Percentiles rank a stretch among this genome's conserved stretches.
Evolutionary conservation across 768 basidiomycete genomes (phyloP).

Genomic region (Leccinum variicolor): DNA sequence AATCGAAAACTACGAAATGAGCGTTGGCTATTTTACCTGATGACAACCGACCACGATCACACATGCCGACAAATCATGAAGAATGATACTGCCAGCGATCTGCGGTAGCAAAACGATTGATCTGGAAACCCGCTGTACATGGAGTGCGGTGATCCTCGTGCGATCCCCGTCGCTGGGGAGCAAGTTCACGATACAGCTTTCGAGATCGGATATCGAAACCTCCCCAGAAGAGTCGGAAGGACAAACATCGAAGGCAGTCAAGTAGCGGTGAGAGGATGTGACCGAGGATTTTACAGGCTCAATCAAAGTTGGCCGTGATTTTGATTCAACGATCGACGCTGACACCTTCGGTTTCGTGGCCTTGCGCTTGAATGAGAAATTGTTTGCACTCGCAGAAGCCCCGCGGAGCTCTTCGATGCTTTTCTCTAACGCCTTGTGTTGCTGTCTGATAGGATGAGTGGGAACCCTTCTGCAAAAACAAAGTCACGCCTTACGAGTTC

Average conservation of each 20-base stretch:
- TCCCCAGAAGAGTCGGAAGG: slow-evolving; percentile 40
- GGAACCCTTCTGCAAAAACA: neutral
- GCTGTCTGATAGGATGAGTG: slow-evolving; percentile 40
- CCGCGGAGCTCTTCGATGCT: slow-evolving; percentile 49
- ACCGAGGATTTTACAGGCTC: slow-evolving; percentile 41
- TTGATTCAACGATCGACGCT: neutral
- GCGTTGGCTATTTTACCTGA: slow-evolving; percentile 50
- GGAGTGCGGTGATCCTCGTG: slow-evolving; percentile 14
- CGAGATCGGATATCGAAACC: slow-evolving; percentile 64
- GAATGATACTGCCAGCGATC: slow-evolving; percentile 67
- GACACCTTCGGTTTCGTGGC: slow-evolving; percentile 19
- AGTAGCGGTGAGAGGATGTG: slow-evolving; percentile 42
- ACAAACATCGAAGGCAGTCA: slow-evolving; percentile 36
- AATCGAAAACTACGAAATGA: neutral
- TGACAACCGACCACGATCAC: slow-evolving; percentile 73
- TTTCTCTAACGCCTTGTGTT: slow-evolving; percentile 61
- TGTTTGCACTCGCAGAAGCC: slow-evolving; percentile 46
- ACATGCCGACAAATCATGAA: slow-evolving; percentile 62
- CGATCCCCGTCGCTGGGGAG: slow-evolving; percentile 26
- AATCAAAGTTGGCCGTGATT: slow-evolving; percentile 2
- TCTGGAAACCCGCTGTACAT: slow-evolving; percentile 51
- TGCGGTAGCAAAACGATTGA: slow-evolving; percentile 64
- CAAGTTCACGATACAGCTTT: slow-evolving; percentile 70
- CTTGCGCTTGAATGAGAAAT: slow-evolving; percentile 67
- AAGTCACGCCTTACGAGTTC: slow-evolving; percentile 50